phyloP scores from a whole-genome alignment of 2,329 filamentous ascomycete genomes.

The Trichophyton simii region DNA sequence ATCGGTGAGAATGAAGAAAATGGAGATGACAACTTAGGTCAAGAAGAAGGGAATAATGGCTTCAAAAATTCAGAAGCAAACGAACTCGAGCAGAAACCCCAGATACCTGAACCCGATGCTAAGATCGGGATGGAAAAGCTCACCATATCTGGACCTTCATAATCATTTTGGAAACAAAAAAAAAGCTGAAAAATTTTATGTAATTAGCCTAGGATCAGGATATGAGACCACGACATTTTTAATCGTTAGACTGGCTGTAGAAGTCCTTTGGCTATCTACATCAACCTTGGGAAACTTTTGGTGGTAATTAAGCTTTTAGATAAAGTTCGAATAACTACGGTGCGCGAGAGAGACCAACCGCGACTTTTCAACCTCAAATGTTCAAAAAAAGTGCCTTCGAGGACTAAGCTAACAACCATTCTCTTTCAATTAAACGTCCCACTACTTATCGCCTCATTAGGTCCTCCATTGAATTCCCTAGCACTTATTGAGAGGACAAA shows the following conservation, averaged over 20 bases:
- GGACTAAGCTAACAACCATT: not conserved
- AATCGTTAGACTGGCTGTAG: not conserved
- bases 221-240: not conserved
- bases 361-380: not conserved
- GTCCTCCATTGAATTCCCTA: not conserved
- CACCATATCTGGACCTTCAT: slow-evolving; percentile 1
- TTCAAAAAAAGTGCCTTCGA: slow-evolving; percentile 3
- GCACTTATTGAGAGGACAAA: not conserved
- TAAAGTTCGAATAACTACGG: not conserved
- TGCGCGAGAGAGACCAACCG: not conserved
- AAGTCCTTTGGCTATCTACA: not conserved
- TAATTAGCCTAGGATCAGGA: not conserved
- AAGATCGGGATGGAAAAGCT: slow-evolving; percentile 4
- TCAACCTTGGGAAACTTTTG: not conserved
- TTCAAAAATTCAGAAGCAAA: not conserved
- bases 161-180: not conserved
- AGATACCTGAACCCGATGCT: not conserved
- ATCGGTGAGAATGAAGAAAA: slow-evolving; percentile 11
- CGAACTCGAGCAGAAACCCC: not conserved
- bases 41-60: not conserved
- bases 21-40: not conserved
- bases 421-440: not conserved
- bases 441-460: not conserved
- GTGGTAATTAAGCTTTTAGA: not conserved
- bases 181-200: not conserved